phyloP scores from a whole-genome alignment of 192 early-diverging fungal species.

The Pilaira anomala region DNA sequence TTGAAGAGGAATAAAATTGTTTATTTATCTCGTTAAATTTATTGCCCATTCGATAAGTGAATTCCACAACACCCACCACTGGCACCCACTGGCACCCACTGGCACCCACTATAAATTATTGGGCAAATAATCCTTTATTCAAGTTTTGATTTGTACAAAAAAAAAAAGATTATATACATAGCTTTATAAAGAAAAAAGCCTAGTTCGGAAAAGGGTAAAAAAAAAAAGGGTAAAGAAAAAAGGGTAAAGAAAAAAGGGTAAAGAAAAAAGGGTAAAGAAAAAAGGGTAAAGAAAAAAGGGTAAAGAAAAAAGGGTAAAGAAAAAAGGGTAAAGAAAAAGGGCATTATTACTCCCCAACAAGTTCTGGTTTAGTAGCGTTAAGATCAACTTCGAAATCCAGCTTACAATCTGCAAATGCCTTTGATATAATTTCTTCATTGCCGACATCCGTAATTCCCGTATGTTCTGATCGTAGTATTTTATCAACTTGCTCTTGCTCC shows the following conservation, averaged over 20 bases:
- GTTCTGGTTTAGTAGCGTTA: constrained; percentile 6
- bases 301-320: background rate
- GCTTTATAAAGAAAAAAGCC: background rate
- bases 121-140: background rate
- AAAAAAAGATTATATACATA: background rate
- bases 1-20: background rate
- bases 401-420: constrained; percentile 7
- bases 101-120: background rate
- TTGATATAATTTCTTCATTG: constrained; percentile 9
- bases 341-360: background rate
- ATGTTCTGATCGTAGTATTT: constrained; percentile 2
- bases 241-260: background rate
- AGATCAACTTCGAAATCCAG: constrained; percentile 5
- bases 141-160: background rate
- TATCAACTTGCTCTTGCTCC: constrained; percentile 6
- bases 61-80: too few relatives aligned
- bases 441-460: constrained; percentile 2
- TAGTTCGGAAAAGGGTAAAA: background rate
- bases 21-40: constrained; percentile 3
- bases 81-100: too few relatives aligned
- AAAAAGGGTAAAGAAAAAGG: background rate
- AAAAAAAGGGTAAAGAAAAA: background rate
- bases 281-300: background rate
- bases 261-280: background rate
- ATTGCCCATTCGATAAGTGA: background rate